phyloP scores from a whole-genome alignment of 768 basidiomycete genomes.

The Podaxis pistillaris region DNA sequence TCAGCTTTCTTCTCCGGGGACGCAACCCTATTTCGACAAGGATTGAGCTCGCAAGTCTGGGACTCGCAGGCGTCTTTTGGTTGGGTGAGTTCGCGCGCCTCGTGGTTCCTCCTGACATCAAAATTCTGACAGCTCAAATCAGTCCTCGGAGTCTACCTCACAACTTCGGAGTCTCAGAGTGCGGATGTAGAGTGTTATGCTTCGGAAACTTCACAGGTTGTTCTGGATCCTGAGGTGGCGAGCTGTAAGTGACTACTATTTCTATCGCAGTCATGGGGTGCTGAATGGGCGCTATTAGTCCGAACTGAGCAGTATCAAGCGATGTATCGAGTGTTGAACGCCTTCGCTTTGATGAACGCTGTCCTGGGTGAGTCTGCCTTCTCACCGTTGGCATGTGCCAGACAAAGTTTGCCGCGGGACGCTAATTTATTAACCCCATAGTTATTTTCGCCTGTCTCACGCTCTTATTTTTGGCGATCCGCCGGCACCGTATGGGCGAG shows the following conservation, averaged over 20 bases:
- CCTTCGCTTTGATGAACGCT: constrained; percentile 79
- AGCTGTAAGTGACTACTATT: constrained; percentile 51
- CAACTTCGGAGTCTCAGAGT: constrained; percentile 71
- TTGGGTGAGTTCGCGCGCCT: constrained; percentile 48
- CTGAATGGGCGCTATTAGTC: constrained; percentile 42
- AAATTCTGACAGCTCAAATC: constrained; percentile 18
- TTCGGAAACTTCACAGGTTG: constrained; percentile 43
- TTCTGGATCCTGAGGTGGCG: constrained; percentile 54
- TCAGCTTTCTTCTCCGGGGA: constrained; percentile 59
- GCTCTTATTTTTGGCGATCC: constrained; percentile 38
- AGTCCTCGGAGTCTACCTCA: constrained; percentile 76
- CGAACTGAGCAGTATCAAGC: constrained; percentile 85
- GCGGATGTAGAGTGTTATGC: constrained; percentile 84
- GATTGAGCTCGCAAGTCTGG: constrained; percentile 70
- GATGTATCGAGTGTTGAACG: constrained; percentile 82
- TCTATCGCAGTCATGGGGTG: background rate
- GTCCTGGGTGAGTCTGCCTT: constrained; percentile 51
- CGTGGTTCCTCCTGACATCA: constrained; percentile 1
- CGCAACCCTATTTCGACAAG: constrained; percentile 80
- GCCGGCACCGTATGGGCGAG: constrained; percentile 44
- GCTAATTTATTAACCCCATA: constrained; percentile 18
- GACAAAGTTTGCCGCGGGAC: constrained; percentile 1
- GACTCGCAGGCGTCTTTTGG: constrained; percentile 75
- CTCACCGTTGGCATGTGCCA: background rate
- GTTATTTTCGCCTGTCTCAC: constrained; percentile 37